Base-by-base conservation (phyloP, 2,329 filamentous ascomycete species). In the Cytospora piceicola region DNA sequence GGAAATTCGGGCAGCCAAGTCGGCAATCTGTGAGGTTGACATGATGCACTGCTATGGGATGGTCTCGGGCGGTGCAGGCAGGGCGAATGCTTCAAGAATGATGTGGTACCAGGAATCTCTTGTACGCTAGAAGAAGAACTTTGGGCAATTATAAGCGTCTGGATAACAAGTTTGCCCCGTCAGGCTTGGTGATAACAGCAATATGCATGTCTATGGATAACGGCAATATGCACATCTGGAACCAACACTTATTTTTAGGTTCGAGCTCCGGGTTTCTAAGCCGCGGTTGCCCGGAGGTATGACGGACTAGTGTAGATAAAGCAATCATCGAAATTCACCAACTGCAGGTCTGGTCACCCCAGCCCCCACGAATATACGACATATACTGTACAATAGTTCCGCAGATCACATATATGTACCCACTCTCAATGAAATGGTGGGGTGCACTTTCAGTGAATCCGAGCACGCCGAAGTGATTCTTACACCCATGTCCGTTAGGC, bases 1-100 rank as follows among this genome's bases (percentile, higher is more conserved):
- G 27, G 61, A 36, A 36, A 63, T 63, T 32, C 61, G 61, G n/a
- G 53, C 32, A 32, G 54, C 61, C 42, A 63, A 32, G 39, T 63
- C 54, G 14, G 42, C 22, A 34, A 63, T 63, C 24, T 36, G 42
- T 34, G 54, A 58, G 24, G 22, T 58, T 20, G 54, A 34, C 61
- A 63, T 63, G 34, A 46, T 58, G 55, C n/a, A 49, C 20, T 49
- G 22, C 22, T 46, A 42, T 22, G 3, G 30, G 22, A 15, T 17
- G 34, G 36, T 36, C 22, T 57, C 24, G 32, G 22, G 22, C 17
- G 27, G 36, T 54, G 52, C 20, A 49, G 42, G 42, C 42, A 49
- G 42, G 42, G 42, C 42, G 42, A 49, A 49, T 49, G 42, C n/a
- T 49, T 22, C 42, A 22, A 49, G 7, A 8, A 49, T 11, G 11